Base-by-base conservation (phyloP, 2,329 filamentous ascomycete genomes). In the Trichoderma atroviride region DNA sequence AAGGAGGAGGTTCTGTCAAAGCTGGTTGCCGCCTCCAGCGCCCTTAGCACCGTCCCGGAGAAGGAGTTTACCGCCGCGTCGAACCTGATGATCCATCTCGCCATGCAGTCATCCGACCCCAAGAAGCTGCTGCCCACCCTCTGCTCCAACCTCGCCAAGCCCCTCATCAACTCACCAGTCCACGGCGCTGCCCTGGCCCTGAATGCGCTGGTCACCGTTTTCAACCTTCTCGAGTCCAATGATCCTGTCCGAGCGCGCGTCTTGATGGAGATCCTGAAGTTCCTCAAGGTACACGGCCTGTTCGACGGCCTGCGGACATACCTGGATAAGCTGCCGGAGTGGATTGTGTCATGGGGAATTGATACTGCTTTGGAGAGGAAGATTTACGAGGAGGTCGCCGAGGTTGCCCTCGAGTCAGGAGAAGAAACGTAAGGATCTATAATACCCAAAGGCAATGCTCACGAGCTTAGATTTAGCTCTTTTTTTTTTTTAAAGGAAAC, bases 1-100 rank as follows among this genome's bases (percentile, higher is more conserved):
- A 93, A 94, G 83, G 93, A 97, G 75, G 94, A 96, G 74, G 90
- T 93, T 57, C 87, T 99, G 69, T 92, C 94, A 85, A 94, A 94
- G 86, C 86, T 99, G 73, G 92, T 98, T 71, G 89, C 90, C 74
- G 92, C 92, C 69, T 93, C 93, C 65, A 82, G 87, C 65, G 87
- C 87, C 62, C 86, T 99, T 79, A 97, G 94, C 82, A 87, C 88
- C 72, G 92, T 94, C 68, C 93, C 95, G 70, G 96, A 99, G 87
- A 96, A 96, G 87, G 95, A 98, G 82, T 96, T 97, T 80, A 94
- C 93, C 71, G 91, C 95, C 70, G 93, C 95, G 71, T 97, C 97
- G 84, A 98, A 99, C 84, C 91, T 98, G 75, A 91, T 99, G 80
- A 91, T 98, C 78, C 93, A 97, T 85, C 90, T 99, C 71, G 89